These are phyloP conservation scores for Aspergillus quadrilineatus DNA, from an alignment of 2,329 filamentous ascomycete genomes.

Conservation along the genomic window DNA sequence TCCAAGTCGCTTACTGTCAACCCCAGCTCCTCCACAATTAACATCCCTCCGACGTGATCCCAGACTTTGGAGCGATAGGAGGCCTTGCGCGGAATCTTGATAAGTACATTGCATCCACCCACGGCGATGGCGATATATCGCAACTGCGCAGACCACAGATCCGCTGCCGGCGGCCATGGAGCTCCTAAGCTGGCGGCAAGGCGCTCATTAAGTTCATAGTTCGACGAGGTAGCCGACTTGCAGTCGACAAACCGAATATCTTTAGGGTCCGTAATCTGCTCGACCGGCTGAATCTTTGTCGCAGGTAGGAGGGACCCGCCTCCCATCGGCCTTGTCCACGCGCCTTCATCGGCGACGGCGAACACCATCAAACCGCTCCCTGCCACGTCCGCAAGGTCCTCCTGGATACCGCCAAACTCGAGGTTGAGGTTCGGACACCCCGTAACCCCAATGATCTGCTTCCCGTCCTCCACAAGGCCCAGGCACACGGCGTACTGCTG, in stretches of 20 bases:
- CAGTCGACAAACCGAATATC: slow-evolving; percentile 50
- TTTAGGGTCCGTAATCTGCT: slow-evolving; percentile 28
- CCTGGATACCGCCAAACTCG: slow-evolving; percentile 33
- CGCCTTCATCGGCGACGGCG: slow-evolving; percentile 49
- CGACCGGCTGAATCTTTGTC: slow-evolving; percentile 29
- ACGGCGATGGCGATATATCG: slow-evolving; percentile 54
- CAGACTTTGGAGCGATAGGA: slow-evolving; percentile 52
- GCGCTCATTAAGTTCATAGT: slow-evolving; percentile 40
- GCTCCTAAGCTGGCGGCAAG: slow-evolving; percentile 42
- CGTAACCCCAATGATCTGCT: slow-evolving; percentile 59
- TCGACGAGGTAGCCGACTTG: slow-evolving; percentile 35
- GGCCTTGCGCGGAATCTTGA: slow-evolving; percentile 48
- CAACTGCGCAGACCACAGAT: slow-evolving; percentile 56
- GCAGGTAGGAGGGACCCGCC: slow-evolving; percentile 33
- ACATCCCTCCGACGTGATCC: slow-evolving; percentile 57
- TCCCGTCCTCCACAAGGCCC: slow-evolving; percentile 57
- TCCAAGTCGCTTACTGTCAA: slow-evolving; percentile 52
- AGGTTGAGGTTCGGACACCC: slow-evolving; percentile 62
- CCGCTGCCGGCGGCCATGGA: slow-evolving; percentile 48
- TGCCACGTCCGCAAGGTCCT: slow-evolving; percentile 44
- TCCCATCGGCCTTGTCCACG: slow-evolving; percentile 40
- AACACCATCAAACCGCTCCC: slow-evolving; percentile 53
- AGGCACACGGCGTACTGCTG: slow-evolving; percentile 65
- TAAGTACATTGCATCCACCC: slow-evolving; percentile 50
- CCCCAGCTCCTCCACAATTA: slow-evolving; percentile 53